These are phyloP conservation scores for Uncinocarpus reesii DNA, from an alignment of 2,329 filamentous ascomycete species.

Conservation along the genomic window DNA sequence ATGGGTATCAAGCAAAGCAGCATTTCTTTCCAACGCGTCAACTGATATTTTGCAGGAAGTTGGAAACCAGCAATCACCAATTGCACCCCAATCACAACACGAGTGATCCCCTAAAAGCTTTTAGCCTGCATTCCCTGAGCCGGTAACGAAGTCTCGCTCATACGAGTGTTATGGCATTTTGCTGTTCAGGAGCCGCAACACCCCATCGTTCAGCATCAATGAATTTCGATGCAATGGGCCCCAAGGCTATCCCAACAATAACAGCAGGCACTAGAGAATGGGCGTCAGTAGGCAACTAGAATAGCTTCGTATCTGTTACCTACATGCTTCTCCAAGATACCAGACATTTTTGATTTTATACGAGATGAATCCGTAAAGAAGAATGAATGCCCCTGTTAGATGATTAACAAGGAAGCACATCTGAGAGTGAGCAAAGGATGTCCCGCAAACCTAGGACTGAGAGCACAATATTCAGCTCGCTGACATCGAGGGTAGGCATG, in stretches of 20 bases:
- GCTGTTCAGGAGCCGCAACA: conserved; percentile 25
- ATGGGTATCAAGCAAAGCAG: conserved; percentile 47
- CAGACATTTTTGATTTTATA: conserved; percentile 31
- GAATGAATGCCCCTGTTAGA: conserved; percentile 25
- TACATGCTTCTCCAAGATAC: conserved; percentile 35
- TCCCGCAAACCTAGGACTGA: conserved; percentile 25
- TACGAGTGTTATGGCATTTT: conserved; percentile 36
- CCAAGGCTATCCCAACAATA: conserved; percentile 44
- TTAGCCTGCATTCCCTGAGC: background rate
- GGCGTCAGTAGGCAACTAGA: background rate
- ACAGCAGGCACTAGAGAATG: conserved; percentile 44
- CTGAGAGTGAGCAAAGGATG: background rate
- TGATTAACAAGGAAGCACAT: background rate
- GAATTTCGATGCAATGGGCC: conserved; percentile 46
- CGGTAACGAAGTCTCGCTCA: conserved; percentile 1
- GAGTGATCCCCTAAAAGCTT: conserved; percentile 36
- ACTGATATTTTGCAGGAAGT: conserved; percentile 48
- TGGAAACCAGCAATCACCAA: conserved; percentile 55
- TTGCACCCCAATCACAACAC: conserved; percentile 54
- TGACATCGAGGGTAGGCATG: conserved; percentile 31
- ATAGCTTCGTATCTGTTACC: conserved; percentile 10
- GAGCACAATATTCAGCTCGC: conserved; percentile 28
- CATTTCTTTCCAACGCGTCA: conserved; percentile 44
- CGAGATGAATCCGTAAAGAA: conserved; percentile 28
- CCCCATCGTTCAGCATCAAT: conserved; percentile 38